These are phyloP conservation scores for Inga oerstediana DNA, from an alignment of 306 rosid species.

Conservation along the genomic window DNA sequence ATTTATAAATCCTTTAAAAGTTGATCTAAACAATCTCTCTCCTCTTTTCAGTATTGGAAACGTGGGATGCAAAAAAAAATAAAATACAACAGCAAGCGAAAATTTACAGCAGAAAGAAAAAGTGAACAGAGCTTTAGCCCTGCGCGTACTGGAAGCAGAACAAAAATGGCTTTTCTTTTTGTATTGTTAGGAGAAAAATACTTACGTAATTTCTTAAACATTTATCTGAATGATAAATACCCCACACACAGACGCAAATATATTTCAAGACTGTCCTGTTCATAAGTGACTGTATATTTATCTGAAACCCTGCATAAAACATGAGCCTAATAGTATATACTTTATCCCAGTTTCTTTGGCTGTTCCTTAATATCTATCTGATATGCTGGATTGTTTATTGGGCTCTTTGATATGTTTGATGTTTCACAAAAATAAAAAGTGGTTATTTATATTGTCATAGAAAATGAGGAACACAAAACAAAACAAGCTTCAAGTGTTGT, in stretches of 20 bases:
- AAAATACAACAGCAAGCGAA: neutral
- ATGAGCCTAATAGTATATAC: neutral
- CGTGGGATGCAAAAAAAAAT: neutral
- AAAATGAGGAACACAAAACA: neutral
- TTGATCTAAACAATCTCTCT: neutral
- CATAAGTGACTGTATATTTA: neutral
- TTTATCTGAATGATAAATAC: neutral
- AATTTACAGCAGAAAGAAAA: neutral
- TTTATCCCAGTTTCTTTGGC: neutral
- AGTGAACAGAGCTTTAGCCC: neutral
- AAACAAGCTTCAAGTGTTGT: neutral
- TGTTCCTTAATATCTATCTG: neutral
- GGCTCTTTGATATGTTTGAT: no score
- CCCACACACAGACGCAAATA: neutral
- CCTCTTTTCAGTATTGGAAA: neutral
- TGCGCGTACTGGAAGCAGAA: neutral
- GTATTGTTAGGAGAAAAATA: neutral
- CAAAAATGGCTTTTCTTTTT: neutral
- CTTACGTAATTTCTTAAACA: neutral
- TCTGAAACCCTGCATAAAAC: neutral
- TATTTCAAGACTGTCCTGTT: neutral
- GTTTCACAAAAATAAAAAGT: no score
- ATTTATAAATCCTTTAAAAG: no score
- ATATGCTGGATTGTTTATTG: no score
- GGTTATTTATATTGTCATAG: neutral